These are phyloP conservation scores for Leccinum variicolor DNA, from an alignment of 768 basidiomycete genomes.

Conservation along the genomic window DNA sequence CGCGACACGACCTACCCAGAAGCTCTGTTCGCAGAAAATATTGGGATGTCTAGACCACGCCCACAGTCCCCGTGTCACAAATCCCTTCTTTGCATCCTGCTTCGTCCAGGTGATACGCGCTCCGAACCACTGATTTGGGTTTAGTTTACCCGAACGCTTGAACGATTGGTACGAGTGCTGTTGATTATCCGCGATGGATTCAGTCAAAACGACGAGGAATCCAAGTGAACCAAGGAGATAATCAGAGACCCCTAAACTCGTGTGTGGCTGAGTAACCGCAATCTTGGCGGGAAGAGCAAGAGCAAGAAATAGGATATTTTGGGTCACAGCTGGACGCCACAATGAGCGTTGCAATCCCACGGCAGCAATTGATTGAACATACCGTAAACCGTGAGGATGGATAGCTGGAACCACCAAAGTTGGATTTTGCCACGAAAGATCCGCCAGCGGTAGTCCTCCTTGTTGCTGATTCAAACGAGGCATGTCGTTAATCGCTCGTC, in stretches of 20 bases:
- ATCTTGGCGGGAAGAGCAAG: conserved; percentile 61
- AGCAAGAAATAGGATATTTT: conserved; percentile 77
- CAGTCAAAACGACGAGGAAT: conserved; percentile 56
- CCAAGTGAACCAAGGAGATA: conserved; percentile 56
- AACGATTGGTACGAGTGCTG: conserved; percentile 82
- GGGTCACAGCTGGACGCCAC: conserved; percentile 50
- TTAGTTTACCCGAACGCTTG: conserved; percentile 50
- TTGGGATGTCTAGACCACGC: conserved; percentile 89
- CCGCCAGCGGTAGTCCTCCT: conserved; percentile 93
- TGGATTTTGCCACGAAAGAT: conserved; percentile 63
- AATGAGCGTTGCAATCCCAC: neutral
- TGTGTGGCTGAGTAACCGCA: conserved; percentile 53
- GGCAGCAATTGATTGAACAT: conserved; percentile 10
- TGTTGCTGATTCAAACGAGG: conserved; percentile 43
- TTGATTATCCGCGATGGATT: conserved; percentile 89
- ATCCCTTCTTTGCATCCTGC: conserved; percentile 73
- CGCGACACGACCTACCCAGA: conserved; percentile 58
- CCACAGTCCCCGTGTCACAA: conserved; percentile 84
- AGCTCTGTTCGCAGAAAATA: conserved; percentile 83
- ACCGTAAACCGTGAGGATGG: conserved; percentile 62
- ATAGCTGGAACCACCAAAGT: conserved; percentile 52
- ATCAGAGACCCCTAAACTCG: conserved; percentile 57
- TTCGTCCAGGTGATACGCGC: conserved; percentile 65
- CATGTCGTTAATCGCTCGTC: neutral
- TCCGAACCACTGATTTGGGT: conserved; percentile 54